A percentile compares a stretch with the other conserved stretches of the same genome.
phyloP scores from a whole-genome alignment of 2,329 filamentous ascomycete species.

The Beauveria pseudobassiana region DNA sequence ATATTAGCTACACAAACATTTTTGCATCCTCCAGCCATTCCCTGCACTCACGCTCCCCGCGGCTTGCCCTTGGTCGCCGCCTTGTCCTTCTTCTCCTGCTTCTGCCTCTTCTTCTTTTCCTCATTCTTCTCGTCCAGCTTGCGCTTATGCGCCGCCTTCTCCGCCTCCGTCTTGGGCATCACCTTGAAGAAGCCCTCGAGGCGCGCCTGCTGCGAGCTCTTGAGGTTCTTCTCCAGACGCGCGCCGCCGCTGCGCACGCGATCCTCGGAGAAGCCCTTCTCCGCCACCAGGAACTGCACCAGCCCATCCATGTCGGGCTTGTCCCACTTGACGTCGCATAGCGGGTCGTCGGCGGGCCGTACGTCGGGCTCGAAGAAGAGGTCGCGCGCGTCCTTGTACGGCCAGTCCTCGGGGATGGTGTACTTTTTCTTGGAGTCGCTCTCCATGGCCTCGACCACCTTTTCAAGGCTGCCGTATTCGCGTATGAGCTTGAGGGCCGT shows the following conservation, averaged over 20 bases:
- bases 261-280: conserved; percentile 97
- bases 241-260: conserved; percentile 73
- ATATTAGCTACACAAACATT: not conserved
- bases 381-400: conserved; percentile 81
- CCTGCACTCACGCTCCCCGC: conserved; percentile 41
- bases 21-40: not conserved
- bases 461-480: conserved; percentile 82
- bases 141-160: conserved; percentile 79
- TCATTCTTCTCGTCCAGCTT: conserved; percentile 91
- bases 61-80: conserved; percentile 85
- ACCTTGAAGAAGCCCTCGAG: conserved; percentile 97
- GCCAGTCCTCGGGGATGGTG: conserved; percentile 91
- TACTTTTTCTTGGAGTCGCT: conserved; percentile 73
- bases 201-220: conserved; percentile 81
- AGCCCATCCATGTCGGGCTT: conserved; percentile 85
- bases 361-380: conserved; percentile 93
- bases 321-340: conserved; percentile 98
- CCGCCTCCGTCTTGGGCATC: conserved; percentile 75
- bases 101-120: conserved; percentile 90
- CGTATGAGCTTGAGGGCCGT: conserved; percentile 92
- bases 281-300: conserved; percentile 79
- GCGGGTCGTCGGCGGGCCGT: conserved; percentile 68
- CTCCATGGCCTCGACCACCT: conserved; percentile 73
- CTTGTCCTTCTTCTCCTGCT: conserved; percentile 93
- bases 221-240: conserved; percentile 81